phyloP scores from a whole-genome alignment of 768 basidiomycete genomes.

The Russula lepida region DNA sequence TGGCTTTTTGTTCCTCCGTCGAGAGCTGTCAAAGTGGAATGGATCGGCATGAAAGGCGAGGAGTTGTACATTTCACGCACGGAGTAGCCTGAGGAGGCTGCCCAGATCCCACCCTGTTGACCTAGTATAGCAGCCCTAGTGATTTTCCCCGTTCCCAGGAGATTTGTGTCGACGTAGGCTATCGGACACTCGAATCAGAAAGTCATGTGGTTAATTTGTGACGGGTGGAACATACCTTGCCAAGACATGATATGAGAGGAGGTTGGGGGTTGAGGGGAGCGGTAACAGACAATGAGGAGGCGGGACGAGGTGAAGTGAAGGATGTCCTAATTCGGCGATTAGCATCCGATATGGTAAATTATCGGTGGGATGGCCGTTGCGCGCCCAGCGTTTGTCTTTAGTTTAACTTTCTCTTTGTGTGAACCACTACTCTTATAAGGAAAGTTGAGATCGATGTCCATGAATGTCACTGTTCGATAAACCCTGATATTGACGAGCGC shows the following conservation, averaged over 20 bases:
- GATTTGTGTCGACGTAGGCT: conserved; percentile 80
- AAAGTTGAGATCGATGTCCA: not conserved
- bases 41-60: not conserved
- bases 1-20: conserved; percentile 51
- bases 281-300: conserved; percentile 3
- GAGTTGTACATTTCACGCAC: conserved; percentile 34
- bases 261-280: not conserved
- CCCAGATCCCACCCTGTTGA: conserved; percentile 71
- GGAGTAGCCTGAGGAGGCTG: conserved; percentile 46
- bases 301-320: not conserved
- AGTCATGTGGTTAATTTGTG: not conserved
- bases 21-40: conserved; percentile 40
- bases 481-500: not conserved
- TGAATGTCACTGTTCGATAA: not conserved
- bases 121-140: conserved; percentile 73
- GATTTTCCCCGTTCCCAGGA: conserved; percentile 67
- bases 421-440: not conserved
- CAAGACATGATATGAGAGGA: conserved; percentile 18
- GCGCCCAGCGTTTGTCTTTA: not conserved
- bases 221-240: conserved; percentile 14
- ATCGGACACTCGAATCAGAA: conserved; percentile 7
- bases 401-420: not conserved
- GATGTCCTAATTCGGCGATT: conserved; percentile 12
- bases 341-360: conserved; percentile 16
- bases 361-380: conserved; percentile 11